phyloP scores from a whole-genome alignment of 768 basidiomycete species.

The Suillus clintonianus region DNA sequence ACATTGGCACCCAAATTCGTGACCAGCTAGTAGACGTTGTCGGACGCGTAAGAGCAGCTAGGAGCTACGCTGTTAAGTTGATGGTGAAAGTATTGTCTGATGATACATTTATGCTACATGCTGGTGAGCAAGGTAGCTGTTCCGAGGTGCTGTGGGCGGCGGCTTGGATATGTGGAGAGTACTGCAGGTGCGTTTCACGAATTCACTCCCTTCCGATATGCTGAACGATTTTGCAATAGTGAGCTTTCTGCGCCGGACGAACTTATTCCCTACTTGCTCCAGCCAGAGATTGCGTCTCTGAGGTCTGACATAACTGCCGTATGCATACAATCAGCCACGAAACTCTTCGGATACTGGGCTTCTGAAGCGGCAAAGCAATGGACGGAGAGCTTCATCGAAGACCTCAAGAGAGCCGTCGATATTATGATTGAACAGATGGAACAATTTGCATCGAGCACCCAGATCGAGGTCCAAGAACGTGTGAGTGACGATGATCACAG shows the following conservation, averaged over 20 bases:
- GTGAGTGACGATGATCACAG: constrained; percentile 43
- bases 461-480: constrained; percentile 93
- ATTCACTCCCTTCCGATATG: background rate
- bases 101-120: constrained; percentile 68
- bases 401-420: constrained; percentile 65
- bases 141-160: constrained; percentile 91
- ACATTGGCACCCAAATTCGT: constrained; percentile 75
- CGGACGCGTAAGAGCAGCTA: constrained; percentile 73
- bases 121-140: constrained; percentile 71
- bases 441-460: constrained; percentile 57
- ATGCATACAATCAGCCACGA: constrained; percentile 81
- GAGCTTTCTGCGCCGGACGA: constrained; percentile 80
- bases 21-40: constrained; percentile 88
- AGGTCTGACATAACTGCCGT: constrained; percentile 69
- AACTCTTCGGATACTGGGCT: constrained; percentile 87
- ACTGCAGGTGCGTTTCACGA: constrained; percentile 66
- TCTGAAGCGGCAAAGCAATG: constrained; percentile 75
- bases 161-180: constrained; percentile 96
- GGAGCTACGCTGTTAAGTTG: constrained; percentile 80
- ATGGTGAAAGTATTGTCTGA: constrained; percentile 84
- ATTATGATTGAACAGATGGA: constrained; percentile 58
- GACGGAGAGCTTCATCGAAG: constrained; percentile 69
- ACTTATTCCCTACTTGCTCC: constrained; percentile 68
- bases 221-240: constrained; percentile 39
- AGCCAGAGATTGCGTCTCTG: constrained; percentile 56